phyloP scores from a whole-genome alignment of 164 flowering plant genomes.

The Annona squamosa region DNA sequence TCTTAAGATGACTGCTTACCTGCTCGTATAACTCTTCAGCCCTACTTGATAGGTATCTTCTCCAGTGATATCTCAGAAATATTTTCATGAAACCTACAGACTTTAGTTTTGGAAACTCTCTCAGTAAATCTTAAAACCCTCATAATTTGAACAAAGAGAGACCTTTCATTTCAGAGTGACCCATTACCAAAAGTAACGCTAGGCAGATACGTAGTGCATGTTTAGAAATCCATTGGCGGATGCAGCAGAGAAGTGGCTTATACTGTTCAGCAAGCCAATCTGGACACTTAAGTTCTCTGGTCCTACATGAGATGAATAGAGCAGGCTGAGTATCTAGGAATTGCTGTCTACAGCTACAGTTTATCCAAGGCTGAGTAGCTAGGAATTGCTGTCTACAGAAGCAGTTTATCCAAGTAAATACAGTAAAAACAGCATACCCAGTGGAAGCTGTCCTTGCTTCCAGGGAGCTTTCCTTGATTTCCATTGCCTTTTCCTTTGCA shows the following conservation, averaged over 20 bases:
- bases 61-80: conserved; percentile 32
- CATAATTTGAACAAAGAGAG: conserved; percentile 11
- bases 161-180: conserved; percentile 18
- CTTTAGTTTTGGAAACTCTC: conserved; percentile 41
- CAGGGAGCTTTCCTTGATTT: conserved; percentile 28
- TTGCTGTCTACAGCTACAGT: neutral
- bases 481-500: conserved; percentile 51
- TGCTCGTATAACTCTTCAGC: conserved; percentile 76
- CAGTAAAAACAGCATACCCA: conserved; percentile 40
- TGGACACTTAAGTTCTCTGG: conserved; percentile 79
- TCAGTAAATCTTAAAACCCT: conserved; percentile 18
- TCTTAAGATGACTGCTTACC: conserved; percentile 27
- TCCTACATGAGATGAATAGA: conserved; percentile 28
- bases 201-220: conserved; percentile 43
- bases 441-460: conserved; percentile 35
- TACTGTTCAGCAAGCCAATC: conserved; percentile 54
- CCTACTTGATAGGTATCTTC: conserved; percentile 39
- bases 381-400: neutral
- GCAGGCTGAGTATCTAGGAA: neutral
- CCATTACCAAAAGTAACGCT: conserved; percentile 44
- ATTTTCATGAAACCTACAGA: conserved; percentile 33
- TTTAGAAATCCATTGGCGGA: conserved; percentile 51
- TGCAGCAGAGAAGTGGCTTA: conserved; percentile 59
- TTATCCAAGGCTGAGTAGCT: neutral
- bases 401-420: neutral